These are phyloP conservation scores for Fusarium sp. DNA, from an alignment of 2,329 filamentous ascomycete species.

Conservation along the genomic window DNA sequence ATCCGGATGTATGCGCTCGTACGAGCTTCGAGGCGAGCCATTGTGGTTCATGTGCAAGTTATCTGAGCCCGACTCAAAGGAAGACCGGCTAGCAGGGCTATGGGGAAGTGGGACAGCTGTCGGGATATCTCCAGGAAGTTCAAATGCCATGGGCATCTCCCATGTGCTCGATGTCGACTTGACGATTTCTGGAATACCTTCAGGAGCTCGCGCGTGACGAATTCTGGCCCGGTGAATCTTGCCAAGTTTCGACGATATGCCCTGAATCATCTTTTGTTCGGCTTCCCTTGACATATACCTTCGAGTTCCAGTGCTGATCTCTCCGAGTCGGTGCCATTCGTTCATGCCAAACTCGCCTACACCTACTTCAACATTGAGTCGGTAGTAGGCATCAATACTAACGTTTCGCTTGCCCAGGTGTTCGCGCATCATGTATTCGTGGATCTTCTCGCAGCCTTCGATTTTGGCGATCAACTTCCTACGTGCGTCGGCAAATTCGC, in stretches of 20 bases:
- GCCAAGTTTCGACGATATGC: constrained; percentile 82
- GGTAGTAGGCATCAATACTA: constrained; percentile 90
- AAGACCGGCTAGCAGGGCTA: constrained; percentile 59
- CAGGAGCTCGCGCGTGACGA: constrained; percentile 67
- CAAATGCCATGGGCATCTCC: constrained; percentile 63
- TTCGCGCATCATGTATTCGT: constrained; percentile 85
- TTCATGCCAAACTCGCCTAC: constrained; percentile 99
- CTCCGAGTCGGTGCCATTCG: constrained; percentile 92
- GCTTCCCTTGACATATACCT: constrained; percentile 80
- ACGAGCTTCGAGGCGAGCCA: constrained; percentile 62
- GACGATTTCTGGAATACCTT: constrained; percentile 57
- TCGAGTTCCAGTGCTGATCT: constrained; percentile 92
- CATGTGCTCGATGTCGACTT: constrained; percentile 56
- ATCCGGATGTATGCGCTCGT: constrained; percentile 56
- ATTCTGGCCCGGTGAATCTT: constrained; percentile 83
- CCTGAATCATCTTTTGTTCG: constrained; percentile 80
- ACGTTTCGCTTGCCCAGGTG: constrained; percentile 82
- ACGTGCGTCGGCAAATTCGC: constrained; percentile 91
- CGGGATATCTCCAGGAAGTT: constrained; percentile 69
- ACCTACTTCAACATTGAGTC: constrained; percentile 95
- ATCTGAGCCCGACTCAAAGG: constrained; percentile 68
- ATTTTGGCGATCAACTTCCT: constrained; percentile 89
- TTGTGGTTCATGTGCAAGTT: constrained; percentile 56
- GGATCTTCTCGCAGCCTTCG: constrained; percentile 91
- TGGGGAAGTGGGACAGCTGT: constrained; percentile 51